Conservation (phyloP, 345 rosid genomes). For the Hypericum androsaemum region DNA sequence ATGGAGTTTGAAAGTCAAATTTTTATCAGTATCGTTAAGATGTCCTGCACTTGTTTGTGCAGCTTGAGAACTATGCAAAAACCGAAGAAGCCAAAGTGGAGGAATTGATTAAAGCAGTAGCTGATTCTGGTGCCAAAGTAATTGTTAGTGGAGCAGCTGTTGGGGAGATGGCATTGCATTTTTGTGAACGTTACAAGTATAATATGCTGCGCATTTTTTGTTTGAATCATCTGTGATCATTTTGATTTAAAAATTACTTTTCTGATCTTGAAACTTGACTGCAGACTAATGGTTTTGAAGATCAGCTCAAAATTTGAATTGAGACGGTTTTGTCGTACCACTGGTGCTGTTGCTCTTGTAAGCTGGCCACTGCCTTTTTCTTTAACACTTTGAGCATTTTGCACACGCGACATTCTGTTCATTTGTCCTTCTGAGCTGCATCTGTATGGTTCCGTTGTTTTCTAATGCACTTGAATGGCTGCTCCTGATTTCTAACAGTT, state of each 20-base stretch:
- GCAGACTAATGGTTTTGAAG: conserved; percentile 90
- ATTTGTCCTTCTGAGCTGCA: conserved; percentile 4
- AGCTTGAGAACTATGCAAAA: conserved; percentile 95
- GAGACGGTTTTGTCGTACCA: conserved; percentile 87
- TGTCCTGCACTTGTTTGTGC: conserved; percentile 6
- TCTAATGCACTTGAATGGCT: neutral
- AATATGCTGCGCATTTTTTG: neutral
- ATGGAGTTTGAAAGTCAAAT: neutral
- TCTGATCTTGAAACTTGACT: conserved; percentile 11
- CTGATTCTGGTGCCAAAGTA: conserved; percentile 91
- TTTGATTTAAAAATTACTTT: neutral
- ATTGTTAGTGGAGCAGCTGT: conserved; percentile 92
- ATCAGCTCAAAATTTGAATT: conserved; percentile 97
- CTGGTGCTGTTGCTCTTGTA: conserved; percentile 84
- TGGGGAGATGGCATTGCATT: conserved; percentile 99
- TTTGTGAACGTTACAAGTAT: conserved; percentile 98
- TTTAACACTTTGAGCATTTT: too few relatives aligned
- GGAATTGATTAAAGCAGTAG: conserved; percentile 87
- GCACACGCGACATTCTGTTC: neutral
- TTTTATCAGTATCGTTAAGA: neutral
- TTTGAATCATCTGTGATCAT: too few relatives aligned
- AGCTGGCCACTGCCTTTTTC: conserved; percentile 11
- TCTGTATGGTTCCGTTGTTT: neutral
- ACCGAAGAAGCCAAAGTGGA: conserved; percentile 96
- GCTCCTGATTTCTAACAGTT: conserved; percentile 35